A percentile compares a stretch with the other conserved stretches of the same genome.
Evolutionary conservation across 73 alveolate species (phyloP).

Genomic region (Tetrahymena malaccensis): DNA sequence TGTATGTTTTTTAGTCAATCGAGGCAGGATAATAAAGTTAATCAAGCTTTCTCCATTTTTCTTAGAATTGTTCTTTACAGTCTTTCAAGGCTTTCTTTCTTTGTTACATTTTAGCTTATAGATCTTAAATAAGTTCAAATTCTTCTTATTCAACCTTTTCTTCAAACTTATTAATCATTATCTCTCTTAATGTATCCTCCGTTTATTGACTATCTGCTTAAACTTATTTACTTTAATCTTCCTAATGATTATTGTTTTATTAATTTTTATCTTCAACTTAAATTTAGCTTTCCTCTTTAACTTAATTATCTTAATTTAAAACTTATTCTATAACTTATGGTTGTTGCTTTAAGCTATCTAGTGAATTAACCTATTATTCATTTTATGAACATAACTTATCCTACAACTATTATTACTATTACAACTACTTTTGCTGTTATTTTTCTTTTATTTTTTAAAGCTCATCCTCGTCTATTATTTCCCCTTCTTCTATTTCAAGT

Average conservation of each 20-base stretch:
- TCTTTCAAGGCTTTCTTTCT: neutral
- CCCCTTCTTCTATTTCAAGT: neutral
- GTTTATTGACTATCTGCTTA: neutral
- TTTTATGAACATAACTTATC: neutral
- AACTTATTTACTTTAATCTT: neutral
- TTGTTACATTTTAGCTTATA: neutral
- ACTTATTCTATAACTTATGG: neutral
- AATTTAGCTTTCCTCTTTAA: neutral
- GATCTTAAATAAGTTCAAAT: neutral
- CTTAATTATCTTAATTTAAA: neutral
- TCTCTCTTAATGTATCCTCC: neutral
- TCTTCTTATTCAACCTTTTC: neutral
- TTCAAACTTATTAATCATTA: neutral
- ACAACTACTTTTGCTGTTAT: neutral
- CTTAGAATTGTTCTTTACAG: neutral
- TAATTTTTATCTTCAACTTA: neutral
- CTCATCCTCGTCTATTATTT: neutral
- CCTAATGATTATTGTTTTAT: neutral
- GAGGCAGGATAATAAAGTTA: neutral
- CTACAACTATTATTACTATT: neutral
- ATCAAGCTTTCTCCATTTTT: neutral
- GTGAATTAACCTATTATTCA: too few relatives aligned
- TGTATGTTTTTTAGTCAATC: neutral
- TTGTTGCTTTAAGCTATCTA: neutral
- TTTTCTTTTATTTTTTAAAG: neutral